A percentile compares a stretch with the other conserved stretches of the same genome.
Evolutionary conservation across 192 early-diverging fungal genomes (phyloP).

Genomic region (Umbelopsis sp.): DNA sequence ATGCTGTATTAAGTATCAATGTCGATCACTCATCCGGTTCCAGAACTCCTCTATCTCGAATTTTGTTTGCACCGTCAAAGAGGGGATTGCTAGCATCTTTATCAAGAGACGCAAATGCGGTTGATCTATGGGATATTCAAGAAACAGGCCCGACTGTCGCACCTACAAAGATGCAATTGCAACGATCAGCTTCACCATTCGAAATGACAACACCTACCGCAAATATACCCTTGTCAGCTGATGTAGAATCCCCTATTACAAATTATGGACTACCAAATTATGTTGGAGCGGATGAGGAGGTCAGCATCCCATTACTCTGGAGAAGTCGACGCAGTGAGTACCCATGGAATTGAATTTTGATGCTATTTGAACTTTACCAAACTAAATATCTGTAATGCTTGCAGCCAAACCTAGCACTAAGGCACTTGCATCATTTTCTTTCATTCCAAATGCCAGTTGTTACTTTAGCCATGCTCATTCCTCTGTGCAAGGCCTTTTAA

Average conservation of each 20-base stretch:
- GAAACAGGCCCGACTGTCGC: slow-evolving; percentile 40
- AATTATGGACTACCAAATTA: background rate
- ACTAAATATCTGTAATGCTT: background rate
- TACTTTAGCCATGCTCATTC: slow-evolving; percentile 26
- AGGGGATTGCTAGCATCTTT: slow-evolving; percentile 60
- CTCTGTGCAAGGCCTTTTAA: slow-evolving; percentile 49
- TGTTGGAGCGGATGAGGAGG: slow-evolving; percentile 23
- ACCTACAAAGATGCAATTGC: background rate
- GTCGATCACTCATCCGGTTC: background rate
- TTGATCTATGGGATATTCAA: slow-evolving; percentile 71
- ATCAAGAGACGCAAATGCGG: slow-evolving; percentile 51
- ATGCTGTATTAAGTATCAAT: slow-evolving; percentile 50
- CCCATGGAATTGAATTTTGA: background rate
- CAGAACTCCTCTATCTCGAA: slow-evolving; percentile 45
- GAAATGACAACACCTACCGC: background rate
- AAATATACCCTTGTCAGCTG: background rate
- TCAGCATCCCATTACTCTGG: slow-evolving; percentile 46
- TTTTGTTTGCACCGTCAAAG: slow-evolving; percentile 62
- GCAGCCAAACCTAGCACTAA: slow-evolving; percentile 39
- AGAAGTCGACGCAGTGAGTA: slow-evolving; percentile 15
- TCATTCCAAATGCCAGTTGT: slow-evolving; percentile 38
- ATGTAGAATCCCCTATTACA: background rate
- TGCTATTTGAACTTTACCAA: too few species aligned
- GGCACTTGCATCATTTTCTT: slow-evolving; percentile 50
- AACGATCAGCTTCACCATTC: slow-evolving; percentile 24